Evolutionary conservation across 1,284 basidiomycete species (phyloP).

Genomic region (Grifola frondosa): DNA sequence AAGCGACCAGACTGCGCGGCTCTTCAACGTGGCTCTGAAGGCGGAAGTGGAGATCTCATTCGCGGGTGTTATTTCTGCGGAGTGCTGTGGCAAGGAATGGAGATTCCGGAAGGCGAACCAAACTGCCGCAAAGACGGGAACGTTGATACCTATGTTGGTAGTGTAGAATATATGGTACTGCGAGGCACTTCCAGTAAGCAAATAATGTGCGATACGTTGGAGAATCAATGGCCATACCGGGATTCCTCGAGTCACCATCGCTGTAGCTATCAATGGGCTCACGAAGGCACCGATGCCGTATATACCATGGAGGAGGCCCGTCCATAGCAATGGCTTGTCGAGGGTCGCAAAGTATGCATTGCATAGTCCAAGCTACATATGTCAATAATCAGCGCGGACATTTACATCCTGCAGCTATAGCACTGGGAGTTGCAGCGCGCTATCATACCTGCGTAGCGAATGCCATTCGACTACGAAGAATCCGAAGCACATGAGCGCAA

Average conservation of each 20-base stretch:
- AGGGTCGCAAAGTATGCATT: constrained; percentile 34
- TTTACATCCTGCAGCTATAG: not conserved
- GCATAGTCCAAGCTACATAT: constrained; percentile 29
- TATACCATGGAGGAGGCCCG: constrained; percentile 32
- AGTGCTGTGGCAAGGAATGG: constrained; percentile 21
- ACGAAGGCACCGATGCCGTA: constrained; percentile 34
- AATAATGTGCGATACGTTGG: not conserved
- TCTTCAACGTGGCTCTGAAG: constrained; percentile 23
- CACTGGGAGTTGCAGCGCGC: not conserved
- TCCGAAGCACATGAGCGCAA: constrained; percentile 33
- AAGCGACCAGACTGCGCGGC: constrained; percentile 32
- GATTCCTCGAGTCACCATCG: constrained; percentile 29
- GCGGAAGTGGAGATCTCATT: constrained; percentile 6
- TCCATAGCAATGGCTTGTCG: constrained; percentile 32
- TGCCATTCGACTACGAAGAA: constrained; percentile 30
- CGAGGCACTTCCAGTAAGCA: not conserved
- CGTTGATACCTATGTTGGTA: constrained; percentile 30
- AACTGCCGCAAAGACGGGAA: constrained; percentile 24
- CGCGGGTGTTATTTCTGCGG: constrained; percentile 10
- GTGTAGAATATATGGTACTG: constrained; percentile 32
- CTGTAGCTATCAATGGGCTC: constrained; percentile 32
- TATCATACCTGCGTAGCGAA: constrained; percentile 30
- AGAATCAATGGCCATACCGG: constrained; percentile 20
- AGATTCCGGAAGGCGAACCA: constrained; percentile 29
- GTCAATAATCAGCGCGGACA: too few species aligned